Evolutionary conservation across 2,329 filamentous ascomycete species (phyloP), one percentile per base, ranked within the genome.

Genomic region (Penicillium italicum): DNA sequence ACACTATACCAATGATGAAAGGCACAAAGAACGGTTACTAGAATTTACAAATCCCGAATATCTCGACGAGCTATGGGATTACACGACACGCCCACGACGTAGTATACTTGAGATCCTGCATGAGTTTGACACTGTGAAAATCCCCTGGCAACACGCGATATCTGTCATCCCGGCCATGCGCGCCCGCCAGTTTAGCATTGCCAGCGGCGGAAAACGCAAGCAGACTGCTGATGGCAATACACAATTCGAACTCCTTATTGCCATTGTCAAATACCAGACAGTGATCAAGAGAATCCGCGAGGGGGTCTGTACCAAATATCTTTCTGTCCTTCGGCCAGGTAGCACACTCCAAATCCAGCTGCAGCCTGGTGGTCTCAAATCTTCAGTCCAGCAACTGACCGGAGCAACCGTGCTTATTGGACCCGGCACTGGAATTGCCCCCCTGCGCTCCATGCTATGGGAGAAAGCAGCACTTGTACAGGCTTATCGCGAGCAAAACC

Each of bases 101-200:
- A 95, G 89, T 56, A 96, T 97, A 55, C 78, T 99, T 6, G 94
- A 99, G 74, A 88, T 96, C 4, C 81, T 99, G 28, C 86, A 93
- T 54, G 94, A 99, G 65, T 99, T 99, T 66, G 83, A 88, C 40
- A 87, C 84, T 0, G 88, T 97, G 52, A 87, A 86, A 59, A 85
- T 99, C 2, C 92, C 94, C 0, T 89, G 86, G 74, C 79, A 87
- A 53, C 84, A 87, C 46, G 80, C 87, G 1, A 80, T 89, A 10
- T 85, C 87, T 51, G 80, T 92, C 16, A 86, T 99, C 52, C 94
- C 94, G 0, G 67, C 86, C 4, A 87, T 97, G 44, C 86, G 91
- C n/a, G 88, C 87, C n/a, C 83, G 94, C 6, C 89, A 96, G 65
- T 99, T 96, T 70, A 97, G 92, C 72, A 92, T 97, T 58, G 90